Evolutionary conservation across 192 early-diverging fungal species (phyloP), one percentile per base, ranked within the genome.

Genomic region (Gamsiella multidivaricata): DNA sequence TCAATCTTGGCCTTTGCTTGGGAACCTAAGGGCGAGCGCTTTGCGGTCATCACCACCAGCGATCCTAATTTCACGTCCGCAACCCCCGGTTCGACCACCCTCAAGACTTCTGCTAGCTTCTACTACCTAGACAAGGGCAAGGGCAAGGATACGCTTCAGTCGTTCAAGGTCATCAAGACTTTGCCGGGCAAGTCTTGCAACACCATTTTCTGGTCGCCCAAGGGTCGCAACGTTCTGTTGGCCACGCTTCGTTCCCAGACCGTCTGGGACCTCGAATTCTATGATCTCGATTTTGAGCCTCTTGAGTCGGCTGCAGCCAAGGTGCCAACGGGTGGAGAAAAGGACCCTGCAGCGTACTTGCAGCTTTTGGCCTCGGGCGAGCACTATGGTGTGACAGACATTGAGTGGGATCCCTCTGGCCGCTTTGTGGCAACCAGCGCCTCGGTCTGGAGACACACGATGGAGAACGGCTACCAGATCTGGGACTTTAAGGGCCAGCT

Each of bases 321-420:
- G 81, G 82, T 86, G 25, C 74, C 74, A 4, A 69, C 74, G 39
- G 65, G 65, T 55, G 74, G 65, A 22, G 74, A 78, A 49, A 82
- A 75, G 46, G 84, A 85, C 61, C 58, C 72, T n/a, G 65, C 80
- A 62, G 81, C 83, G 10, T 79, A 86, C 57, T 79, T 93, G 54
- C 82, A 91, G 51, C 67, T 92, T 56, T 82, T 98, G 80, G 83
- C 83, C 41, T 82, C 88, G 4, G 89, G 87, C 41, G 97, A 98
- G 81, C 98, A 98, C 82, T 98, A 96, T 84, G 93, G 92, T 82
- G 89, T 94, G 45, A 96, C 95, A 22, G 96, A 97, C 67, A 88
- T 98, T 54, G 95, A 98, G 79, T 99, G 97, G 97, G 97, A 99
- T 75, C 96, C 97, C 9, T 98, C 94, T 28, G 97, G 97, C 66